Evolutionary conservation across 2,329 filamentous ascomycete species (phyloP).

Genomic region (Epichloe typhina): DNA sequence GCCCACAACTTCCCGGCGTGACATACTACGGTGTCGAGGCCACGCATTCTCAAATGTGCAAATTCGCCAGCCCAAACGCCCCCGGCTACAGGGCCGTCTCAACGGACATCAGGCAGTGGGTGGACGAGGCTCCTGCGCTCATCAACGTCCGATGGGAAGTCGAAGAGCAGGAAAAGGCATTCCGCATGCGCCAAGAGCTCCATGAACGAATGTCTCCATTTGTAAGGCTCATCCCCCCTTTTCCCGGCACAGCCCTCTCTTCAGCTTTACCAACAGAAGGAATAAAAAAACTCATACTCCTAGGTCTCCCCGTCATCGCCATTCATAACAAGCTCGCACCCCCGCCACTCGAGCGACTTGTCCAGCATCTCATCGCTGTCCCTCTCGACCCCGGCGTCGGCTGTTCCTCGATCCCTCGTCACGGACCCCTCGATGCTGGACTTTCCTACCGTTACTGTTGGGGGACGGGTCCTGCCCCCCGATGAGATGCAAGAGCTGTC

Average conservation of each 20-base stretch:
- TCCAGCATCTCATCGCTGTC: constrained; percentile 3
- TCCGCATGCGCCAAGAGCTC: constrained; percentile 29
- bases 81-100: constrained; percentile 49
- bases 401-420: neutral
- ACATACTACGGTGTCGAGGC: constrained; percentile 64
- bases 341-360: neutral
- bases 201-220: constrained; percentile 28
- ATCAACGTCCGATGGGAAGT: constrained; percentile 46
- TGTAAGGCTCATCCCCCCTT: constrained; percentile 1
- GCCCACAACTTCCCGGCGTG: constrained; percentile 55
- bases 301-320: constrained; percentile 1
- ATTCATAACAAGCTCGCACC: neutral
- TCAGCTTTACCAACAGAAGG: neutral
- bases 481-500: constrained; percentile 2
- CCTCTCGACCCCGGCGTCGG: neutral
- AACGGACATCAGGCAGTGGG: constrained; percentile 37
- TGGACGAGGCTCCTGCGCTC: constrained; percentile 37
- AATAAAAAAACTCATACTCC: neutral
- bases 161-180: constrained; percentile 40
- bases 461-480: neutral
- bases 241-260: neutral
- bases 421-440: neutral
- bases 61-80: constrained; percentile 49
- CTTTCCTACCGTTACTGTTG: neutral
- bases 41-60: constrained; percentile 60